A percentile compares a stretch with the other conserved stretches of the same genome.
phyloP scores from a whole-genome alignment of 345 rosid genomes.

The Gynandropsis gynandra region DNA sequence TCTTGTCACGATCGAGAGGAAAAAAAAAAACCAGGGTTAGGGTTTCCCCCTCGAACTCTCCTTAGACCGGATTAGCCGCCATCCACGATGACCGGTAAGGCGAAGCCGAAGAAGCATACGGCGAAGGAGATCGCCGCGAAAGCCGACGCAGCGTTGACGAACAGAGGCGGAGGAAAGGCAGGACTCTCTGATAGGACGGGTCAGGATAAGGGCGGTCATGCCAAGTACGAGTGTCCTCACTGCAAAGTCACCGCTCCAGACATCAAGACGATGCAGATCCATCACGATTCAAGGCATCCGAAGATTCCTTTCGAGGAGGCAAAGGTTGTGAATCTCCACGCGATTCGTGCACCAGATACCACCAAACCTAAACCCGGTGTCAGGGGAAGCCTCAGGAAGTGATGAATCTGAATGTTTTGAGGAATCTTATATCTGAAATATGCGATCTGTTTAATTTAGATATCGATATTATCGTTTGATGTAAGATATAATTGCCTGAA shows the following conservation, averaged over 20 bases:
- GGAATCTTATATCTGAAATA: background rate
- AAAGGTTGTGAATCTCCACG: constrained; percentile 61
- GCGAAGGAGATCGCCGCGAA: constrained; percentile 89
- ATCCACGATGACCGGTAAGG: constrained; percentile 73
- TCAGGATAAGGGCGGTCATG: constrained; percentile 79
- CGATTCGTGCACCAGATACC: constrained; percentile 20
- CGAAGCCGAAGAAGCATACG: constrained; percentile 99
- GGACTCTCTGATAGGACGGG: constrained; percentile 68
- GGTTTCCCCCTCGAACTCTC: constrained; percentile 11
- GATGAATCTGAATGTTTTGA: constrained; percentile 5
- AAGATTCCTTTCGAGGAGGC: constrained; percentile 68
- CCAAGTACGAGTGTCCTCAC: constrained; percentile 86
- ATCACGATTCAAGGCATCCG: constrained; percentile 85
- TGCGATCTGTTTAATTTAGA: background rate
- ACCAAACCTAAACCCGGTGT: constrained; percentile 42
- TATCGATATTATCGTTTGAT: background rate
- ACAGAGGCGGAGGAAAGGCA: constrained; percentile 92
- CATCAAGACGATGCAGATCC: constrained; percentile 83
- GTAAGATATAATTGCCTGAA: background rate
- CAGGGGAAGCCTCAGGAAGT: constrained; percentile 52
- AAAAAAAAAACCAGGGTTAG: constrained; percentile 18
- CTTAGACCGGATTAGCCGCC: constrained; percentile 5
- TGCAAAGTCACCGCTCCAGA: constrained; percentile 78
- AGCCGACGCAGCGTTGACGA: constrained; percentile 82
- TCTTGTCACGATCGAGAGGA: background rate